Evolutionary conservation across 192 early-diverging fungal species (phyloP).

Genomic region (Podila verticillata): DNA sequence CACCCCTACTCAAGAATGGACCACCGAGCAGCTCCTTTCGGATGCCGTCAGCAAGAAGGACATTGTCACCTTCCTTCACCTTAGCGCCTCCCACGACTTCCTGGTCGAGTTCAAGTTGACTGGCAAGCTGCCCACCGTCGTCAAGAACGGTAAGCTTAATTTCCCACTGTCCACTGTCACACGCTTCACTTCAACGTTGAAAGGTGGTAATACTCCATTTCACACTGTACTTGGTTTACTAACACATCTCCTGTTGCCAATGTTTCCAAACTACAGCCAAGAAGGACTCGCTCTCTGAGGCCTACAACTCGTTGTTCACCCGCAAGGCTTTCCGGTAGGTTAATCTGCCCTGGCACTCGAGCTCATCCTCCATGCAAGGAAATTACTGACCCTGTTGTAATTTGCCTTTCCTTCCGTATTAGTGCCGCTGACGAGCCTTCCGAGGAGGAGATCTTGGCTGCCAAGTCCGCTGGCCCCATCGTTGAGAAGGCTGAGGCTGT

Average conservation of each 20-base stretch:
- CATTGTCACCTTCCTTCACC: conserved; percentile 71
- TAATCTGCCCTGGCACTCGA: not conserved
- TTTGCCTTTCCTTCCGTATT: not conserved
- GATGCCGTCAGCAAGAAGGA: conserved; percentile 81
- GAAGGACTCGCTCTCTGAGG: conserved; percentile 65
- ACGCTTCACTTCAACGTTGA: not conserved
- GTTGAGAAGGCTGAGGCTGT: conserved; percentile 36
- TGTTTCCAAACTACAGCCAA: conserved; percentile 46
- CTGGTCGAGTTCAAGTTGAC: conserved; percentile 74
- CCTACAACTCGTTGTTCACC: conserved; percentile 71
- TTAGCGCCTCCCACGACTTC: conserved; percentile 67
- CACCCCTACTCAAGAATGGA: conserved; percentile 64
- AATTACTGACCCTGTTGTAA: not conserved
- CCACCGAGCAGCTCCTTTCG: conserved; percentile 64
- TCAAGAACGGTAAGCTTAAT: conserved; percentile 62
- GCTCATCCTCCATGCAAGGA: not conserved
- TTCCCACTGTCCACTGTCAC: not conserved
- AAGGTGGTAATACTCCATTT: no score
- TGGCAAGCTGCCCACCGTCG: conserved; percentile 73
- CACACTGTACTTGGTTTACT: not conserved
- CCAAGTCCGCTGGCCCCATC: conserved; percentile 47
- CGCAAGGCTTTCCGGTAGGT: conserved; percentile 61
- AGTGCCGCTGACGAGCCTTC: conserved; percentile 50
- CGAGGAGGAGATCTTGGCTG: conserved; percentile 33
- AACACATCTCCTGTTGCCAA: not conserved